phyloP scores from a whole-genome alignment of 1,284 basidiomycete genomes.

The Moesziomyces globuligerus region DNA sequence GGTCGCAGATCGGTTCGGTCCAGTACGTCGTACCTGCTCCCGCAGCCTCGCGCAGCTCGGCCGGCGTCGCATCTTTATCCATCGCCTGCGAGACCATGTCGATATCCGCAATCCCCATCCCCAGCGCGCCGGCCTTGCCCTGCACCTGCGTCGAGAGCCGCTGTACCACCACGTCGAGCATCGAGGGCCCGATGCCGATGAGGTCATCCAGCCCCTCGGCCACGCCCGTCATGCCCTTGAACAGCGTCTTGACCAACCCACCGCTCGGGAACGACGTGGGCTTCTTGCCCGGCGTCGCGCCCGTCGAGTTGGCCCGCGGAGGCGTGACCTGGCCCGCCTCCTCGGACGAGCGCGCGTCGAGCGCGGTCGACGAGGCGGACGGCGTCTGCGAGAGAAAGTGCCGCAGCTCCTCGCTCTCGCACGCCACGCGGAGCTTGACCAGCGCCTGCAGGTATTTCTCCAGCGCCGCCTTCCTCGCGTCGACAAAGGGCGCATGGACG shows the following conservation, averaged over 20 bases:
- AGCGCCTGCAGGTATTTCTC: conserved; percentile 86
- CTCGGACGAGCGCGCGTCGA: conserved; percentile 5
- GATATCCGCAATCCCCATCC: conserved; percentile 44
- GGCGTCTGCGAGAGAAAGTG: conserved; percentile 77
- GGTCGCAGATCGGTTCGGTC: conserved; percentile 91
- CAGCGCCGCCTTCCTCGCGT: conserved; percentile 79
- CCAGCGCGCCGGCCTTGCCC: conserved; percentile 24
- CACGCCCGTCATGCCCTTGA: conserved; percentile 53
- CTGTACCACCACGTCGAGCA: conserved; percentile 54
- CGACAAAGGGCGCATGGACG: conserved; percentile 71
- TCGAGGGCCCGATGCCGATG: conserved; percentile 55
- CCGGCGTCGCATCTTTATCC: conserved; percentile 63
- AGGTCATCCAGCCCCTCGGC: conserved; percentile 57
- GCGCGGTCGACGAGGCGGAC: conserved; percentile 6
- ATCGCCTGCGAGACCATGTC: conserved; percentile 53
- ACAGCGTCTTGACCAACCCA: conserved; percentile 45
- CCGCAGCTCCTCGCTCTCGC: conserved; percentile 80
- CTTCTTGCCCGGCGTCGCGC: conserved; percentile 14
- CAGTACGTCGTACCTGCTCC: conserved; percentile 83
- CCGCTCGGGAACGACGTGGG: conserved; percentile 27
- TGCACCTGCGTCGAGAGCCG: conserved; percentile 58
- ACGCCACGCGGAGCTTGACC: conserved; percentile 28
- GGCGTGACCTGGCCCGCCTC: conserved; percentile 2
- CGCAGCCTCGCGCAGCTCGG: conserved; percentile 77
- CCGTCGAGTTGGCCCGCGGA: not conserved